A percentile compares a stretch with the other conserved stretches of the same genome.
Evolutionary conservation across 2,329 filamentous ascomycete genomes (phyloP).

Genomic region (Verticillium tricorpus): DNA sequence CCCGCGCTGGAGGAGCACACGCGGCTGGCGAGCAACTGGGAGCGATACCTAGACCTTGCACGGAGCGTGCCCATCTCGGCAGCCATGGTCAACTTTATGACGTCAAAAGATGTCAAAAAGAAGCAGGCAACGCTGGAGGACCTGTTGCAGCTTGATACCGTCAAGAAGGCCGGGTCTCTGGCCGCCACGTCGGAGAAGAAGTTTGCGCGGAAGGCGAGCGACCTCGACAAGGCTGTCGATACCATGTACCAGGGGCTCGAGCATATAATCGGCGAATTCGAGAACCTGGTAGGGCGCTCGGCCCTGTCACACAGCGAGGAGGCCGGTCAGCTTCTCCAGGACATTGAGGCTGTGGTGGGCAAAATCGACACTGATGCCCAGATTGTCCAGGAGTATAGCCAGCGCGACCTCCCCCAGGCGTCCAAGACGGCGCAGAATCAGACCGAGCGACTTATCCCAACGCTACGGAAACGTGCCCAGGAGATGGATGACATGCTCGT

Average conservation of each 20-base stretch:
- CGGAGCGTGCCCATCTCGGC: conserved; percentile 59
- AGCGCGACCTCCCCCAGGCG: conserved; percentile 54
- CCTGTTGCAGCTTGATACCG: conserved; percentile 69
- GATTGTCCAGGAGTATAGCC: conserved; percentile 63
- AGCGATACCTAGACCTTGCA: conserved; percentile 62
- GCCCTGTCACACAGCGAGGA: conserved; percentile 57
- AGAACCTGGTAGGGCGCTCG: conserved; percentile 51
- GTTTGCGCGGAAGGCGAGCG: conserved; percentile 55
- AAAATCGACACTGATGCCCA: conserved; percentile 87
- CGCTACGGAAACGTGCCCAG: conserved; percentile 46
- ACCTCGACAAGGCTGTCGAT: conserved; percentile 56
- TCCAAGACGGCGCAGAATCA: conserved; percentile 61
- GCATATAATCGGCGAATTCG: conserved; percentile 58
- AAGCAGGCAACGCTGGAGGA: conserved; percentile 62
- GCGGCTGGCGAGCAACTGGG: conserved; percentile 60
- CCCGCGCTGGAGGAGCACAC: conserved; percentile 65
- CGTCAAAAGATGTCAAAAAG: conserved; percentile 36
- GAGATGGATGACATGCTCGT: conserved; percentile 60
- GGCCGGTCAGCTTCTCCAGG: conserved; percentile 66
- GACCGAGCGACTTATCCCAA: conserved; percentile 58
- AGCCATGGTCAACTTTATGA: conserved; percentile 64
- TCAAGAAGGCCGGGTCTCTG: conserved; percentile 66
- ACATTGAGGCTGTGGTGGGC: conserved; percentile 79
- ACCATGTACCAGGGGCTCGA: conserved; percentile 59
- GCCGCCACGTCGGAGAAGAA: conserved; percentile 54